Conservation (phyloP, 805 yeast genomes). For the Saccharomycopsis sp. region DNA sequence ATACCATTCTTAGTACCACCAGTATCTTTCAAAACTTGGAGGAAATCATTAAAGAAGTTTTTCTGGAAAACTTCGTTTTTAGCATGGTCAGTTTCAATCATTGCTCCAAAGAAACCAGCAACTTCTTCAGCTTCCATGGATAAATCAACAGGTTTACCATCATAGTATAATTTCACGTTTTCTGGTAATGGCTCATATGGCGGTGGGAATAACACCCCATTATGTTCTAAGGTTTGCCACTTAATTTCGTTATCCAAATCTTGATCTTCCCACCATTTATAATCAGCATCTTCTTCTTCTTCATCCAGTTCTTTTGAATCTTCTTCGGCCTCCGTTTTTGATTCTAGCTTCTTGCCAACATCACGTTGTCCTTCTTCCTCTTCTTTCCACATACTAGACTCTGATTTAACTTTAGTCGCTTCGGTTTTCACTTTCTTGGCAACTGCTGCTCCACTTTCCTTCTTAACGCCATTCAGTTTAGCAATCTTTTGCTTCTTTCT, state of each 20-base stretch:
- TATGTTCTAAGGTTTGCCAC: slow-evolving; percentile 83
- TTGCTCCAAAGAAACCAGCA: slow-evolving; percentile 89
- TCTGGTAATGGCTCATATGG: slow-evolving; percentile 80
- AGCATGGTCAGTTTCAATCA: slow-evolving; percentile 84
- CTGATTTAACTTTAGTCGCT: slow-evolving; percentile 8
- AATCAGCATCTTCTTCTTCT: slow-evolving; percentile 53
- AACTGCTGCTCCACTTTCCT: not conserved
- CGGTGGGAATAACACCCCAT: slow-evolving; percentile 92
- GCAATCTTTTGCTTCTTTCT: slow-evolving; percentile 18
- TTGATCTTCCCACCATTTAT: slow-evolving; percentile 81
- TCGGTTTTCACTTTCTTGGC: slow-evolving; percentile 5
- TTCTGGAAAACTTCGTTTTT: slow-evolving; percentile 78
- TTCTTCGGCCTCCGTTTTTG: slow-evolving; percentile 21
- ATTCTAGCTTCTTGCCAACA: slow-evolving; percentile 21
- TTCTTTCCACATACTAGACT: slow-evolving; percentile 16
- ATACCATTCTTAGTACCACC: slow-evolving; percentile 52
- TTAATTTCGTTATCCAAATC: slow-evolving; percentile 68
- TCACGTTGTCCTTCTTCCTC: slow-evolving; percentile 21
- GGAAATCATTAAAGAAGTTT: slow-evolving; percentile 80
- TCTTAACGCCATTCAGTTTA: slow-evolving; percentile 20
- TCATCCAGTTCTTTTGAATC: slow-evolving; percentile 30
- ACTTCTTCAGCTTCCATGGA: slow-evolving; percentile 90
- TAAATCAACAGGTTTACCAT: slow-evolving; percentile 65
- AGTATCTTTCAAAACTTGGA: slow-evolving; percentile 54
- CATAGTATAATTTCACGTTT: slow-evolving; percentile 66